Evolutionary conservation across 2,329 filamentous ascomycete genomes (phyloP).

Genomic region (Fusarium sp.): DNA sequence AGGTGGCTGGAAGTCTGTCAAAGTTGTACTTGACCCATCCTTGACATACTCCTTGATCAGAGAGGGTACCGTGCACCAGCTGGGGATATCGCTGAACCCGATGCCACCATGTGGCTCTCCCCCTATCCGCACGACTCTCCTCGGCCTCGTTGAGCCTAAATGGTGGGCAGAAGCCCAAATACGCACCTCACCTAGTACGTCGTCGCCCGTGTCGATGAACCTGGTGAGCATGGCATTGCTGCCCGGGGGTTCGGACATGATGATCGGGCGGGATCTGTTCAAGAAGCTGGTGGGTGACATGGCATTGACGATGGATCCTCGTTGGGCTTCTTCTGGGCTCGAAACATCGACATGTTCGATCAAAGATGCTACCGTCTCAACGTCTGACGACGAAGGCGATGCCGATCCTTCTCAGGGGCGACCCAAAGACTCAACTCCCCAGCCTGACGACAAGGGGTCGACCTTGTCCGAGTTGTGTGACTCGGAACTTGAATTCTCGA

Average conservation of each 20-base stretch:
- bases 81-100: background rate
- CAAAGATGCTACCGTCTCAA: background rate
- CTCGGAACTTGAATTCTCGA: background rate
- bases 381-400: background rate
- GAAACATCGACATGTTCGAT: background rate
- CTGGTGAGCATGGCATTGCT: background rate
- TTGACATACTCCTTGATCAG: background rate
- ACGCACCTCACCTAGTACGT: background rate
- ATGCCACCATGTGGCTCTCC: background rate
- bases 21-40: background rate
- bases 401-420: background rate
- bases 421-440: background rate
- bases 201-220: background rate
- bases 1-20: background rate
- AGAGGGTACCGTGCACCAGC: background rate
- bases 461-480: background rate
- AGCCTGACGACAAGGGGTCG: background rate
- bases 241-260: background rate
- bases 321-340: background rate
- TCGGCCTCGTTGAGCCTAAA: background rate
- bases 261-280: background rate
- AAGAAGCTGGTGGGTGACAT: background rate
- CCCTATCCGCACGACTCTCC: background rate
- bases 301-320: background rate
- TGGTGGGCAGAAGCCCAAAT: background rate